Evolutionary conservation across 2,329 filamentous ascomycete genomes (phyloP).

Genomic region (Ophiognomonia clavigignenti-juglandacearum): DNA sequence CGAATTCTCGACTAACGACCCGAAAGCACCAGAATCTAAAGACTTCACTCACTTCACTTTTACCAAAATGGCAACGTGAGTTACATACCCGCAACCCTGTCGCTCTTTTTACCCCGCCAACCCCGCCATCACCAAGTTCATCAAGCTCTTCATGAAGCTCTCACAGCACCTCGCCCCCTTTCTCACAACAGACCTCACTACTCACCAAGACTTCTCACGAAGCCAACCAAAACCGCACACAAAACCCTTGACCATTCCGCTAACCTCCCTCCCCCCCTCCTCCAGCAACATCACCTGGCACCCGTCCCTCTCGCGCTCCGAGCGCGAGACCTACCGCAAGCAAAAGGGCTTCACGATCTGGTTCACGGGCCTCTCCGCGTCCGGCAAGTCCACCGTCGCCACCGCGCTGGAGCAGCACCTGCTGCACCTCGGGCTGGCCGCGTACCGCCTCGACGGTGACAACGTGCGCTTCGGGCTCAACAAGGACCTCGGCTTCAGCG

Average conservation of each 20-base stretch:
- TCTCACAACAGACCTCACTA: too few relatives aligned
- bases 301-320: conserved; percentile 69
- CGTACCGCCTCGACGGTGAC: conserved; percentile 95
- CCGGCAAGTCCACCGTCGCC: conserved; percentile 94
- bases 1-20: background rate
- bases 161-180: background rate
- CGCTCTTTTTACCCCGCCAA: conserved; percentile 18
- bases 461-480: conserved; percentile 98
- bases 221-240: background rate
- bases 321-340: conserved; percentile 70
- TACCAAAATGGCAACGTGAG: conserved; percentile 21
- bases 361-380: conserved; percentile 95
- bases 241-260: background rate
- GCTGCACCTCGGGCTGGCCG: conserved; percentile 73
- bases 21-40: background rate
- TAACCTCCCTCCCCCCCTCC: conserved; percentile 1
- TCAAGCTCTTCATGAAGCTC: conserved; percentile 8
- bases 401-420: conserved; percentile 96
- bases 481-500: conserved; percentile 93
- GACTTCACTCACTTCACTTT: background rate
- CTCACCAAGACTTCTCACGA: background rate
- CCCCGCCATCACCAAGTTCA: conserved; percentile 18
- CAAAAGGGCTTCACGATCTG: conserved; percentile 94
- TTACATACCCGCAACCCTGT: background rate
- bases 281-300: conserved; percentile 87